These are phyloP conservation scores for Neofusicoccum laricinum DNA, from an alignment of 2,329 filamentous ascomycete species.

Conservation along the genomic window DNA sequence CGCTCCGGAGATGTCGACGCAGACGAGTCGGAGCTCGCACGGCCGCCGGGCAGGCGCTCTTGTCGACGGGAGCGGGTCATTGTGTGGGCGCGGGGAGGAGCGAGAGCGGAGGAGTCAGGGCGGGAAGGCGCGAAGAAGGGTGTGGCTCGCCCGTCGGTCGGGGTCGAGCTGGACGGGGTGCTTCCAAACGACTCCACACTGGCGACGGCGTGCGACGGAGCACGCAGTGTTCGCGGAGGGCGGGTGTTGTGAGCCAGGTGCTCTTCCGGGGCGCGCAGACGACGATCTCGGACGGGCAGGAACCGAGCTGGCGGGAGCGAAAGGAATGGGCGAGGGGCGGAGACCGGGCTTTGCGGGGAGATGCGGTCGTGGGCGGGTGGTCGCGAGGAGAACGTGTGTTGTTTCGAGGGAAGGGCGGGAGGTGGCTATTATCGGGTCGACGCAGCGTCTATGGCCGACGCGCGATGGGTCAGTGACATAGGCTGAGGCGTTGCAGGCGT, in stretches of 20 bases:
- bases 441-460: not conserved
- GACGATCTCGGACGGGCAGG: constrained; percentile 7
- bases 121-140: constrained; percentile 7
- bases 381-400: not conserved
- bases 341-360: not conserved
- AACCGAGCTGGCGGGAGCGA: not conserved
- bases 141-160: constrained; percentile 1
- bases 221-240: not conserved
- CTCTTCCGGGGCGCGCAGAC: not conserved
- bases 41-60: constrained; percentile 31
- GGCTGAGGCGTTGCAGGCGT: constrained; percentile 10
- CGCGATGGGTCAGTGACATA: constrained; percentile 5
- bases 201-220: not conserved
- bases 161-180: not conserved
- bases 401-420: not conserved
- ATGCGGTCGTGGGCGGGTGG: not conserved
- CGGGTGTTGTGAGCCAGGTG: not conserved
- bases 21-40: constrained; percentile 49
- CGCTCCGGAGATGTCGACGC: constrained; percentile 73
- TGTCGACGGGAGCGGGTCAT: constrained; percentile 34
- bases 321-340: not conserved
- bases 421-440: constrained; percentile 6
- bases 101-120: not conserved
- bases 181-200: not conserved
- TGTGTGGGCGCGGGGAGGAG: constrained; percentile 4